Base-by-base conservation (phyloP, 2,329 filamentous ascomycete genomes). In the Chaetomiaceae sp. region DNA sequence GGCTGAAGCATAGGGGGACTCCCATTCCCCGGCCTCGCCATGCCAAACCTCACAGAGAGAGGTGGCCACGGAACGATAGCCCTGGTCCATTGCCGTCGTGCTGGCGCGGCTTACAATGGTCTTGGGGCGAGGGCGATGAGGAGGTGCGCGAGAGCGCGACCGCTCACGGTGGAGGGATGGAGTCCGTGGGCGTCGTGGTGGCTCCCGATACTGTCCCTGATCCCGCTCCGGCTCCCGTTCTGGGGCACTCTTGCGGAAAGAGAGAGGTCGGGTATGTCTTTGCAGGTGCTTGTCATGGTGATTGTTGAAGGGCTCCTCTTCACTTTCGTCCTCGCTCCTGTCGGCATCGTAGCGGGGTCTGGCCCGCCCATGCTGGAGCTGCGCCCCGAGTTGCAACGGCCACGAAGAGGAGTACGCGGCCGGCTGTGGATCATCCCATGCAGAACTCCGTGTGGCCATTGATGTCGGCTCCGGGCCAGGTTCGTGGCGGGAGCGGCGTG, bases 11-110 rank as follows among this genome's bases (percentile, higher is more conserved):
- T 59, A 61, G 13, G 59, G 59, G 9, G 58, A 60, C 34, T 61
- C 59, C 59, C 59, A 61, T 43, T 61, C 59, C n/a, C 53, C 55
- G 9, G 55, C 44, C 16, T 46, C 44, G 30, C 58, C 59, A 13
- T 50, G 53, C 59, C 59, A 61, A 31, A 61, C 56, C n/a, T 61
- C 59, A 37, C 58, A 61, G 9, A 58, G 35, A 8, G 55, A 52
- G 9, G 59, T 55, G 20, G 54, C 59, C 4, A 48, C 43, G 10
- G 58, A 56, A 20, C 43, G 50, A 33, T 19, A 10, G n/a, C 49
- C 54, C 5, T 53, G 54, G 25, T 57, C 49, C 23, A 51, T 51
- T 13, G 44, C 47, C 9, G 48, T 38, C 44, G 50, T 55, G 48
- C 49, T 55, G 17, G 40, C 40, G 19, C 38, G 34, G 42, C 49